These are phyloP conservation scores for Brassica carinata DNA, from an alignment of 345 rosid genomes.

Conservation along the genomic window DNA sequence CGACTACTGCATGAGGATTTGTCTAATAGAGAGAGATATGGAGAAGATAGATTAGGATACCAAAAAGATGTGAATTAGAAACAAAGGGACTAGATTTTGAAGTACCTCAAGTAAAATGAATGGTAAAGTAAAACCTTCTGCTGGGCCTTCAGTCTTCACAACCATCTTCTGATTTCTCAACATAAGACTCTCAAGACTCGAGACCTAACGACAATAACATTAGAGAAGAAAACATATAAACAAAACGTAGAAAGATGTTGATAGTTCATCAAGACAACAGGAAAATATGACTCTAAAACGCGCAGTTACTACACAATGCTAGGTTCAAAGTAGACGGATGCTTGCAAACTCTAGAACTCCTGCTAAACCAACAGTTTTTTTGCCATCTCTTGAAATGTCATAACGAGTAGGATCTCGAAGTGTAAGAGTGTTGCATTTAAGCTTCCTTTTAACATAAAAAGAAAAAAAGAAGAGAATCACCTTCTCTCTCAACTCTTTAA, in stretches of 20 bases:
- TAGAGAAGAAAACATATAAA: neutral
- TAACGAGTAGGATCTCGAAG: neutral
- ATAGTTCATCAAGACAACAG: constrained; percentile 9
- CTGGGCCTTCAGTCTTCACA: constrained; percentile 37
- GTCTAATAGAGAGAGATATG: constrained; percentile 35
- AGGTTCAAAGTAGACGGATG: neutral
- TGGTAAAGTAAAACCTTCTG: constrained; percentile 48
- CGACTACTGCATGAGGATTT: constrained; percentile 52
- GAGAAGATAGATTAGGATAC: neutral
- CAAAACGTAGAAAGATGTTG: neutral
- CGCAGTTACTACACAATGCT: no score
- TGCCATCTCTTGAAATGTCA: neutral
- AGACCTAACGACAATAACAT: constrained; percentile 28
- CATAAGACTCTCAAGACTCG: constrained; percentile 46
- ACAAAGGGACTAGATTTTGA: neutral
- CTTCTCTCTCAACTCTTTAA: constrained; percentile 52
- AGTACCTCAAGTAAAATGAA: constrained; percentile 50
- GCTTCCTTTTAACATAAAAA: neutral
- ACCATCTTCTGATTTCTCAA: constrained; percentile 42
- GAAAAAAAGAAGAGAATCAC: constrained; percentile 19
- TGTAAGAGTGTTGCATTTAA: neutral
- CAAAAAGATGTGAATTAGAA: neutral
- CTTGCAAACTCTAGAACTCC: neutral
- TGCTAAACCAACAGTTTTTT: no score
- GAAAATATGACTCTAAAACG: neutral